Conservation (phyloP, 1,284 basidiomycete species). For the Agaricales sp. region DNA sequence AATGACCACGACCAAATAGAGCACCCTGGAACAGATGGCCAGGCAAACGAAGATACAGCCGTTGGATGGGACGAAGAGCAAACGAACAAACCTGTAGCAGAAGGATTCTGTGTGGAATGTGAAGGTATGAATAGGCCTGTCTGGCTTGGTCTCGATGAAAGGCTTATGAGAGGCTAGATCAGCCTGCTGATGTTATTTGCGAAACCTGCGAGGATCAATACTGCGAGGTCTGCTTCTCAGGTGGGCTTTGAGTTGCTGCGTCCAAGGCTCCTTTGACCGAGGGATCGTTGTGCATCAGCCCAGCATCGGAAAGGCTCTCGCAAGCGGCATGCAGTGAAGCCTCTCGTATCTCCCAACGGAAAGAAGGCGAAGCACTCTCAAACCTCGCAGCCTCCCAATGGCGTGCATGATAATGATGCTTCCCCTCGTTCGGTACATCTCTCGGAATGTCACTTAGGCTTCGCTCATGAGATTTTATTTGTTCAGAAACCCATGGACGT, state of each 20-base stretch:
- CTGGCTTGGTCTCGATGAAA: neutral
- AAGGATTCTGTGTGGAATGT: slow-evolving; percentile 73
- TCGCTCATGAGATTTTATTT: slow-evolving; percentile 8
- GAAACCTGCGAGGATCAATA: slow-evolving; percentile 61
- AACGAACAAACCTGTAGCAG: slow-evolving; percentile 31
- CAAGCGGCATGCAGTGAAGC: slow-evolving; percentile 49
- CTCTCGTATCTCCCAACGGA: slow-evolving; percentile 22
- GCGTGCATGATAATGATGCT: slow-evolving; percentile 16
- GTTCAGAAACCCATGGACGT: slow-evolving; percentile 27
- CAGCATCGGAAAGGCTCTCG: slow-evolving; percentile 73
- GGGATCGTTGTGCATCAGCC: slow-evolving; percentile 26
- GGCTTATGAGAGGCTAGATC: slow-evolving; percentile 36
- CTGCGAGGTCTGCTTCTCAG: slow-evolving; percentile 68
- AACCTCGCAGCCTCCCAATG: slow-evolving; percentile 8
- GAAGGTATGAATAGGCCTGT: slow-evolving; percentile 44
- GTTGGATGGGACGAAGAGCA: slow-evolving; percentile 61
- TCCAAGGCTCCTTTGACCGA: neutral
- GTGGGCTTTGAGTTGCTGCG: neutral
- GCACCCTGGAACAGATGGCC: slow-evolving; percentile 31
- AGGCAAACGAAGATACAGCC: slow-evolving; percentile 20
- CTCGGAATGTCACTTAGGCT: slow-evolving; percentile 4
- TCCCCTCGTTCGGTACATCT: slow-evolving; percentile 16
- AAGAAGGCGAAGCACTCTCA: slow-evolving; percentile 16
- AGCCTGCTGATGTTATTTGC: slow-evolving; percentile 66
- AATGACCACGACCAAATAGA: slow-evolving; percentile 50